Base-by-base conservation (phyloP, 139 green algal species). In the Chlorella sp. region DNA sequence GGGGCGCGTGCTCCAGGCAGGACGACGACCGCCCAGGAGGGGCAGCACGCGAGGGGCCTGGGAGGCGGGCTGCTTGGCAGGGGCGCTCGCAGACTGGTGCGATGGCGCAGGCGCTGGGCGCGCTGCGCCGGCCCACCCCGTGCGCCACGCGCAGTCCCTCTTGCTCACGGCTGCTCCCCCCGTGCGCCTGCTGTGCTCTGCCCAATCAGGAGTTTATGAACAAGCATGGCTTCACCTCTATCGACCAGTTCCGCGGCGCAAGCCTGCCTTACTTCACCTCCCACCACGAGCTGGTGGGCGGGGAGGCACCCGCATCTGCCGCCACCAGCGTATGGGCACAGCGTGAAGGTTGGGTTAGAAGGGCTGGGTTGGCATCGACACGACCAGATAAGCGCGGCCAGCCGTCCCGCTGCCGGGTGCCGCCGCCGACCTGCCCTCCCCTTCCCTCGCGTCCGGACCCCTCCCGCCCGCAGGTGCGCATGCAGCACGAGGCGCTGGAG, bases 241-340 rank as follows among this genome's bases (percentile, higher is more conserved):
- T 99, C 41, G 79, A 86, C 0, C 89, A 98, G 56, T 98, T 98
- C 87, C 84, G 84, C 65, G 95, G 95, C 48, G 55, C 64, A 14
- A 76, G 77, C 8, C 83, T 99, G 83, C 92, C 88, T 2, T 98
- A 97, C 83, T 95, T 99, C 69, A 99, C 95, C 17, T 96, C 92
- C 11, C 95, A 98, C 89, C 91, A 74, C 50, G 93, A 98, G 76
- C 86, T 99, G 62, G 96, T 99, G 45, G 45, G 11, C 11, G 45
- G 11, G 45, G 14, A 14, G 45, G 45, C 45, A 51, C 11, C 11
- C 45, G 14, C 45, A n/a, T n/a, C n/a, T n/a, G n/a, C n/a, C n/a
- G n/a, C n/a, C n/a, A n/a, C n/a, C n/a, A n/a, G n/a, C n/a, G n/a
- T n/a, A n/a, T n/a, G n/a, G n/a, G n/a, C n/a, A n/a, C n/a, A n/a